Conservation (phyloP, 805 yeast genomes). For the Kodamaea lidongshanica region DNA sequence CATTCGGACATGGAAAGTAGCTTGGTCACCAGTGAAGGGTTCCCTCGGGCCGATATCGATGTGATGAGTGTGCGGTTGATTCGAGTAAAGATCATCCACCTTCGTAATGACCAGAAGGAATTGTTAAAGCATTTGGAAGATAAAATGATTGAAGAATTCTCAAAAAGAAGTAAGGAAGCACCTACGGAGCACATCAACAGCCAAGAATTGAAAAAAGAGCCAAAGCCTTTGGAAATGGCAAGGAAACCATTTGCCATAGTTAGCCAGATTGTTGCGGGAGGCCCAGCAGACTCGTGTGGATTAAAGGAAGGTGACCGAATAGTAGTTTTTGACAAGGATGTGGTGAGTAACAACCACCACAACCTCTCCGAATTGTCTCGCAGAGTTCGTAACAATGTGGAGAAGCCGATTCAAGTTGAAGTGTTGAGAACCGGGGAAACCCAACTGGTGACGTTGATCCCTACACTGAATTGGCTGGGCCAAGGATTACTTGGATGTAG, state of each 20-base stretch:
- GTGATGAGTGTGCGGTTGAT: slow-evolving; percentile 58
- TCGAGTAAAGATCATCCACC: slow-evolving; percentile 58
- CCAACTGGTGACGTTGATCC: slow-evolving; percentile 26
- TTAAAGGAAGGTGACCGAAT: slow-evolving; percentile 50
- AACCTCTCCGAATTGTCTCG: slow-evolving; percentile 40
- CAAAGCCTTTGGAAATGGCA: too few relatives aligned
- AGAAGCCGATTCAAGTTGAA: slow-evolving; percentile 19
- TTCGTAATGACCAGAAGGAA: slow-evolving; percentile 60
- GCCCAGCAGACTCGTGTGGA: slow-evolving; percentile 57
- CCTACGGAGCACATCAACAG: too few relatives aligned
- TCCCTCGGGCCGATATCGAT: slow-evolving; percentile 79
- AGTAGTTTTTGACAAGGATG: slow-evolving; percentile 43
- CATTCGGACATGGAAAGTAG: slow-evolving; percentile 59
- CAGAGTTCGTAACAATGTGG: slow-evolving; percentile 37
- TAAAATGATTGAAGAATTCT: slow-evolving; percentile 42
- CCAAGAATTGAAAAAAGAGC: too few relatives aligned
- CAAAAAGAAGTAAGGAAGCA: slow-evolving; percentile 1
- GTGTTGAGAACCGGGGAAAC: slow-evolving; percentile 26
- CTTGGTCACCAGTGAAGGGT: slow-evolving; percentile 68
- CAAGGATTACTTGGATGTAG: slow-evolving; percentile 66
- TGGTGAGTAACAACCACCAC: slow-evolving; percentile 52
- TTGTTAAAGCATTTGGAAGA: slow-evolving; percentile 43
- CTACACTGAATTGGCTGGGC: slow-evolving; percentile 57
- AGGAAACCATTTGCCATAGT: slow-evolving; percentile 62
- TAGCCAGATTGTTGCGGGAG: slow-evolving; percentile 38